Evolutionary conservation across 345 rosid genomes (phyloP), one percentile per base, ranked within the genome.

Genomic region (Cardiospermum halicacabum): DNA sequence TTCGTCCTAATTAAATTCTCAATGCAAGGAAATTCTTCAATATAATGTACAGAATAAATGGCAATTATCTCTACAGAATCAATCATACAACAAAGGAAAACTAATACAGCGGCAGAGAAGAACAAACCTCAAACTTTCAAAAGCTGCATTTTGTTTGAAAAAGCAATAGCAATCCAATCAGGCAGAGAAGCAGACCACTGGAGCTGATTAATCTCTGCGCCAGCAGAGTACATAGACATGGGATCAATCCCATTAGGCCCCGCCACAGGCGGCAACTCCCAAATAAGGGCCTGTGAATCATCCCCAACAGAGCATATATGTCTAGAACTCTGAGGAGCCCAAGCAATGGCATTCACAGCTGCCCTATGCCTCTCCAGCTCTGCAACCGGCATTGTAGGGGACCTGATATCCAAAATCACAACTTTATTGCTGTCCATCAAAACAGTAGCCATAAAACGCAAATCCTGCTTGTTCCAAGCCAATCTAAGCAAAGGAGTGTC

Each of bases 171-270:
- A 72, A 94, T 87, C 99, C 99, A 91, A 73, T 94, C 96, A 45
- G 97, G 96, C 70, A 70, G 79, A 0, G 95, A 77, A 1, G 84
- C 72, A 11, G 95, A 89, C 99, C 99, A 94, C 78, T 88, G 96
- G 68, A 94, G 75, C 84, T 94, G 97, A 42, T 91, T 94, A 27
- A 94, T 89, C 75, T 94, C 99, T 7, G 86, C 82, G 22, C 82
- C 77, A 64, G 99, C 91, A 1, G 89, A 80, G 74, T 82, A 94
- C 85, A 91, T 76, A 24, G 95, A 86, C 81, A 89, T 78, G 1
- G 99, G 99, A 74, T 91, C 96, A 56, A 94, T 91, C 37, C 96
- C 99, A 67, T 82, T 89, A 1, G 96, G 96, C 22, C 99, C 96
- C 27, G 96, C 91, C n/a, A 90, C 85, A 0, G 96, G 85, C 0